A percentile compares a stretch with the other conserved stretches of the same genome.
Conservation (phyloP, 768 basidiomycete species). For the Rhizopogon vulgaris region DNA sequence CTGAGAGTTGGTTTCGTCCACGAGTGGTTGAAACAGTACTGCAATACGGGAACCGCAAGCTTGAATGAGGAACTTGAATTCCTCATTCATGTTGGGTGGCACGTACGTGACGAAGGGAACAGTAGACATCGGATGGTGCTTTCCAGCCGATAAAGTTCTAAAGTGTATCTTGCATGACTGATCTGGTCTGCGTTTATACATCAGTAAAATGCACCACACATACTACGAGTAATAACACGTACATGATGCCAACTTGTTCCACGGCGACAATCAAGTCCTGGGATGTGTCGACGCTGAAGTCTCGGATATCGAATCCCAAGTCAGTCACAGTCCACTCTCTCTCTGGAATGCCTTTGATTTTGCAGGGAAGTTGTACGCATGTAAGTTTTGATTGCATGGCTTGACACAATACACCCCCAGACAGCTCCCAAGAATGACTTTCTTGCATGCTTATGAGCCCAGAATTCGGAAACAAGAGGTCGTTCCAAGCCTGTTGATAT, state of each 20-base stretch:
- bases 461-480: conserved; percentile 15
- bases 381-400: conserved; percentile 9
- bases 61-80: conserved; percentile 21
- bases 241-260: conserved; percentile 16
- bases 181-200: conserved; percentile 10
- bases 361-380: conserved; percentile 26
- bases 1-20: not conserved
- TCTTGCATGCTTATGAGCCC: conserved; percentile 9
- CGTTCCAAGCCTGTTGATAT: conserved; percentile 24
- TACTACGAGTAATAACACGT: conserved; percentile 2
- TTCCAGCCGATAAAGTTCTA: conserved; percentile 23
- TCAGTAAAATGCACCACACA: not conserved
- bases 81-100: not conserved
- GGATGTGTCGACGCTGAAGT: conserved; percentile 31
- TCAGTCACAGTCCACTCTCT: conserved; percentile 20
- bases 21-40: conserved; percentile 18
- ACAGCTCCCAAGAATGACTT: conserved; percentile 28
- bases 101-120: conserved; percentile 11
- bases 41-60: conserved; percentile 26
- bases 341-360: conserved; percentile 20
- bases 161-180: conserved; percentile 20
- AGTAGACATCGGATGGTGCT: conserved; percentile 18
- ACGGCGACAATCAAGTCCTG: conserved; percentile 29
- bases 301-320: conserved; percentile 23
- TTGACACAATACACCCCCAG: conserved; percentile 29